Base-by-base conservation (phyloP, 2,329 filamentous ascomycete genomes). In the Mycosphaerella arachidis region DNA sequence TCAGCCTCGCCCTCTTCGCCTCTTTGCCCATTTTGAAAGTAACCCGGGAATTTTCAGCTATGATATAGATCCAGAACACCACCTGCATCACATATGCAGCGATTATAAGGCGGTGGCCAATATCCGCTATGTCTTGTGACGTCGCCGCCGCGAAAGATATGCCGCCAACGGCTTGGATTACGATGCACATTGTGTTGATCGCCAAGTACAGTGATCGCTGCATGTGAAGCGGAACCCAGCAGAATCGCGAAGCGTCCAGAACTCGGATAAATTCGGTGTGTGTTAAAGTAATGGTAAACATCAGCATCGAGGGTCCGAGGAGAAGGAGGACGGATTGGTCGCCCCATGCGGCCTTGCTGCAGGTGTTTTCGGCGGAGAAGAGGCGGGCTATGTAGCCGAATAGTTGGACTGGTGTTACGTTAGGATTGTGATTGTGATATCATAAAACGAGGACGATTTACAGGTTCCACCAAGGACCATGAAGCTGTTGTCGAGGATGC, bases 381-480 rank as follows among this genome's bases (percentile, higher is more conserved):
- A 45, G 20, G 8, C 60, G 53, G 13, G 45, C 53, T 18, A 45
- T 48, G 35, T 56, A 62, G n/a, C 57, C 57, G 7, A 40, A 24
- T 4, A 51, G 35, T 51, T 59, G 48, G 35, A 43, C 57, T 59
- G 35, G 16, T n/a, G 18, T 31, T 4, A 30, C 27, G n/a, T 40
- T 24, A 51, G 40, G 10, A 48, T 43, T 43, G 13, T 7, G 40
- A 37, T 8, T 43, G n/a, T 3, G 40, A 13, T 10, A 40, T 20
- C 3, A 16, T 16, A 29, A 43, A 18, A 20, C 18, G 10, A n/a
- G n/a, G 31, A 30, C 12, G 7, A 43, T 53, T 37, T 55, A 45
- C 57, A 62, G 10, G 18, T 30, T 29, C 53, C 60, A 12, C 60
- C 56, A 6, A 62, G 33, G 16, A 59, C 53, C 30, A 62, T 53